Base-by-base conservation (phyloP, 176 grass and related monocot species). In the Raddia distichophylla region DNA sequence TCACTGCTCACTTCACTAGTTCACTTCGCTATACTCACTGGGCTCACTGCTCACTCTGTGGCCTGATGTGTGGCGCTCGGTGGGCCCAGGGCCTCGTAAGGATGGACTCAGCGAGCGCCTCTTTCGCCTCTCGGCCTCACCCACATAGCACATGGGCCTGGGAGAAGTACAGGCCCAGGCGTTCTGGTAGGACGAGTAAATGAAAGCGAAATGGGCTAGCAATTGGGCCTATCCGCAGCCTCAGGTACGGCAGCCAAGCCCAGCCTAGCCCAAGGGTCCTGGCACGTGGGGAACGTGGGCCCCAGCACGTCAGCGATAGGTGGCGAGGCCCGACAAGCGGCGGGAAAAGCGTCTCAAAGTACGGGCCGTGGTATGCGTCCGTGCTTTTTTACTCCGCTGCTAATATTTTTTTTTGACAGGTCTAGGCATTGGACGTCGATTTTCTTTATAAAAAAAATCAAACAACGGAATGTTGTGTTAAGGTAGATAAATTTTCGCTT, bases 331-430 rank as follows among this genome's bases (percentile, higher is more conserved):
- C 42, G 57, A 44, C 60, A 72, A 85, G 12, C 82, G 47, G 70
- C 81, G 81, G 89, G 76, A 85, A 82, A 85, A 84, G 67, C 6
- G 0, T 43, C 86, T 91, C 71, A 85, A 88, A 91, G 85, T 85
- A 91, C 89, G 85, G 66, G 60, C 82, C 81, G 19, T 2, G 51
- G 68, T 64, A 87, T 79, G 6, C 64, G 2, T 42, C 63, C 72
- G 58, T 71, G 66, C 80, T 65, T 71, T 86, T 56, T 37, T 51
- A 64, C 43, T 53, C 85, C 64, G 37, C 72, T 20, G 18, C 14
- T 80, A 27, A 1, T 27, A 50, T 42, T n/a, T 20, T 43, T 70
- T 49, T 33, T 9, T 46, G 27, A 27, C 27, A 27, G 27, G 27
- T 27, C 27, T 0, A 27, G 27, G 27, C 27, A 27, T 27, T 27